A percentile compares a stretch with the other conserved stretches of the same genome.
phyloP scores from a whole-genome alignment of 2,329 filamentous ascomycete species.

The Fusarium odoratissimum region DNA sequence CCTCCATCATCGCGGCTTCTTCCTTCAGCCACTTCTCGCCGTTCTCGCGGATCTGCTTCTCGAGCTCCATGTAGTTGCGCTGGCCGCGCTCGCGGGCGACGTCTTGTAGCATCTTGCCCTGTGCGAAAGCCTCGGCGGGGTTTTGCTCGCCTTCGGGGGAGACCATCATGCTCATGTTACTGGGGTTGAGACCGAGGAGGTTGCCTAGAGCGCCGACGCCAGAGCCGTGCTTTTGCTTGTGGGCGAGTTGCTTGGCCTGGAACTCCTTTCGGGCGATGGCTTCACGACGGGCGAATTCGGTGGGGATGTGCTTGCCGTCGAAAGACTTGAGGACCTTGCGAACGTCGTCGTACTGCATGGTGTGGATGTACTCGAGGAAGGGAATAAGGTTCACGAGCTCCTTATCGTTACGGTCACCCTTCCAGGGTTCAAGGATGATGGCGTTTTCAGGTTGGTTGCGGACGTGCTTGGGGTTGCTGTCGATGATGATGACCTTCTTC shows the following conservation, averaged over 20 bases:
- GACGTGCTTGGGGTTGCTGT: conserved; percentile 85
- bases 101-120: conserved; percentile 98
- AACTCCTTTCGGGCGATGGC: conserved; percentile 87
- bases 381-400: conserved; percentile 91
- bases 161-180: conserved; percentile 71
- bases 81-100: conserved; percentile 92
- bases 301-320: conserved; percentile 87
- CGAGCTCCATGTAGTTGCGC: conserved; percentile 87
- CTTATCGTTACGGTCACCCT: conserved; percentile 82
- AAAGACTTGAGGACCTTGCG: conserved; percentile 89
- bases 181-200: conserved; percentile 81
- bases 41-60: conserved; percentile 91
- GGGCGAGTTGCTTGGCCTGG: conserved; percentile 78
- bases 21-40: conserved; percentile 97
- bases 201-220: conserved; percentile 76
- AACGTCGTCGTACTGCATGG: conserved; percentile 90
- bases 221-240: conserved; percentile 67
- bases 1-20: conserved; percentile 88
- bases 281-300: conserved; percentile 90
- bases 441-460: conserved; percentile 96
- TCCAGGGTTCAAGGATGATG: conserved; percentile 91
- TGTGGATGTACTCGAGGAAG: conserved; percentile 96
- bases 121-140: conserved; percentile 80
- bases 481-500: conserved; percentile 94
- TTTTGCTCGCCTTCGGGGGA: conserved; percentile 74